Evolutionary conservation across 1,139 yeast genomes (phyloP).

Genomic region (Diutina sp.): DNA sequence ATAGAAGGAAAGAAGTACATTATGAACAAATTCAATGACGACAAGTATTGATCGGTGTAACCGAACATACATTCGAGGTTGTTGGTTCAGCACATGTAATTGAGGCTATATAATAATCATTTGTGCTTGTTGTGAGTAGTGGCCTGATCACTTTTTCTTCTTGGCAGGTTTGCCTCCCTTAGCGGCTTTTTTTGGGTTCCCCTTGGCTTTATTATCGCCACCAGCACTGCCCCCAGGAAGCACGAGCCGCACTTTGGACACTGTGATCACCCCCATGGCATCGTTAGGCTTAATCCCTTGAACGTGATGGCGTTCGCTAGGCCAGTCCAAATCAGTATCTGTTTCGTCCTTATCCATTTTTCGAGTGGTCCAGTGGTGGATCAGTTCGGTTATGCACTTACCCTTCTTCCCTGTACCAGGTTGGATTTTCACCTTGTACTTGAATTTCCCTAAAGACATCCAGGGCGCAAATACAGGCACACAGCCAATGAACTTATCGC

Average conservation of each 20-base stretch:
- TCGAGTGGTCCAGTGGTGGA: constrained; percentile 45
- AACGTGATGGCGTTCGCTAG: constrained; percentile 43
- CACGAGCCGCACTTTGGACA: constrained; percentile 24
- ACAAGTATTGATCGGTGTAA: not conserved
- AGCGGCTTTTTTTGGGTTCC: constrained; percentile 4
- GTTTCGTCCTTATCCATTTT: constrained; percentile 35
- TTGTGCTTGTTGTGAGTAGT: not conserved
- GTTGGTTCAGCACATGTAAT: not conserved
- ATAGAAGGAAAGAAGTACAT: too few relatives aligned
- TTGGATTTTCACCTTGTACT: constrained; percentile 74
- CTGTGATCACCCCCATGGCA: constrained; percentile 24
- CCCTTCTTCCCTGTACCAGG: constrained; percentile 89
- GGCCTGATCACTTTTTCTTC: not conserved
- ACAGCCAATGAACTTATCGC: constrained; percentile 39
- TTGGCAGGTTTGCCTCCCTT: not conserved
- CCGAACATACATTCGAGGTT: too few relatives aligned
- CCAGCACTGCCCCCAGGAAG: constrained; percentile 16
- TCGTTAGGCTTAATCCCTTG: constrained; percentile 43
- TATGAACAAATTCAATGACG: too few relatives aligned
- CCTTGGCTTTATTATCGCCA: not conserved
- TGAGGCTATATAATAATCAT: not conserved
- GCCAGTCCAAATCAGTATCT: constrained; percentile 61
- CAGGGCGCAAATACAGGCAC: constrained; percentile 93
- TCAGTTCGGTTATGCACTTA: constrained; percentile 60
- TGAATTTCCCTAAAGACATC: constrained; percentile 60